phyloP scores from a whole-genome alignment of 345 rosid genomes.

The Jatropha curcas region DNA sequence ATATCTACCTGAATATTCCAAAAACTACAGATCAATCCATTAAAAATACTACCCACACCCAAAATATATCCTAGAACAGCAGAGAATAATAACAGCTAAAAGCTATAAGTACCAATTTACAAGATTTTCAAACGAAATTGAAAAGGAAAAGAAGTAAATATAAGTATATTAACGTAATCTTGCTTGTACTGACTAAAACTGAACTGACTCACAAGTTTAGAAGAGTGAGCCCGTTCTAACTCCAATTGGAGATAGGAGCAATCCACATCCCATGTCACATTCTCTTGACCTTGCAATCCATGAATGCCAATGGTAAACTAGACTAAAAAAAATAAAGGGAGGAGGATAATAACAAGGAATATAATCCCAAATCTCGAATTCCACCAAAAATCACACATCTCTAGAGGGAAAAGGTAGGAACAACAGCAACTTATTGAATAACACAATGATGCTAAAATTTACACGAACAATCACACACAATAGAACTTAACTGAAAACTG shows the following conservation, averaged over 20 bases:
- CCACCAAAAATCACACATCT: background rate
- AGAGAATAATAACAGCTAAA: background rate
- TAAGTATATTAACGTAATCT: background rate
- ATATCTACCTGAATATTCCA: background rate
- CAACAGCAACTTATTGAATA: background rate
- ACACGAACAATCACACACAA: background rate
- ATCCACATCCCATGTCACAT: background rate
- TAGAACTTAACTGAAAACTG: background rate
- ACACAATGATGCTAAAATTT: background rate
- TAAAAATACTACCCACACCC: background rate
- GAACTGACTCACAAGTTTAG: background rate
- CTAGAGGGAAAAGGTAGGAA: background rate
- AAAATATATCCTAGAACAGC: background rate
- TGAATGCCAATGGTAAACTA: background rate
- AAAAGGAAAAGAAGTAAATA: background rate
- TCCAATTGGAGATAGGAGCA: background rate
- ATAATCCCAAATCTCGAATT: conserved; percentile 1
- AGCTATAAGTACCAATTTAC: too few relatives aligned
- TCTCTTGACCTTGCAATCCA: conserved; percentile 10
- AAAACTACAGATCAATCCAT: background rate
- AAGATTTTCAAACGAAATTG: background rate
- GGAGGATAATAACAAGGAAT: background rate
- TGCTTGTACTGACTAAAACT: background rate
- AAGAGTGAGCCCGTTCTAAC: conserved; percentile 5
- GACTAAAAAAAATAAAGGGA: background rate